phyloP scores from a whole-genome alignment of 2,329 filamentous ascomycete genomes.

The Claviceps purpurea region DNA sequence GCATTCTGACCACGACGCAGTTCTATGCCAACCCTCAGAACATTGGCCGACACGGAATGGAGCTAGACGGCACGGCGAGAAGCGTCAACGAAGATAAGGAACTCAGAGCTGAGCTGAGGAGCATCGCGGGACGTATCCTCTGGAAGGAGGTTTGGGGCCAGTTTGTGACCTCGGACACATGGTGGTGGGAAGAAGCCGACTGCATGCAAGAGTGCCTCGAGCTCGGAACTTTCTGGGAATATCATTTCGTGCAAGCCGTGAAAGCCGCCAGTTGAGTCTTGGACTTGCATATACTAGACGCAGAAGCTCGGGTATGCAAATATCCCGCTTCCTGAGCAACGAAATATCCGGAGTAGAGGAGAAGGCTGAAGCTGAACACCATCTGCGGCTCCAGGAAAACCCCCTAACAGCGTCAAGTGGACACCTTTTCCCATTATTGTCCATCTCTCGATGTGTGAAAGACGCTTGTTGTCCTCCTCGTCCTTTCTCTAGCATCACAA shows the following conservation, averaged over 20 bases:
- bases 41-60: constrained; percentile 10
- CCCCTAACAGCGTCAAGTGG: too few species aligned
- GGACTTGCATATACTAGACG: too few species aligned
- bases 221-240: constrained; percentile 45
- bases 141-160: constrained; percentile 49
- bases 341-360: too few species aligned
- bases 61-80: constrained; percentile 14
- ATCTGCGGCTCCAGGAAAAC: too few species aligned
- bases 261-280: constrained; percentile 19
- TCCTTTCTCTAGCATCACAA: too few species aligned
- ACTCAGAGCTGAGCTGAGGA: constrained; percentile 34
- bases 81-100: constrained; percentile 14
- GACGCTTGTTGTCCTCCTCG: too few species aligned
- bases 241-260: constrained; percentile 41
- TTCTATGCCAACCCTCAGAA: constrained; percentile 32
- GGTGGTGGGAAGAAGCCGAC: constrained; percentile 49
- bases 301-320: too few species aligned
- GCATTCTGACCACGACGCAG: constrained; percentile 32
- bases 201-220: constrained; percentile 42
- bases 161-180: constrained; percentile 33
- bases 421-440: too few species aligned
- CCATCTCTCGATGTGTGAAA: too few species aligned
- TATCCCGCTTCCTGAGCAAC: too few species aligned
- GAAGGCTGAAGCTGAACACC: too few species aligned
- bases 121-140: constrained; percentile 39